Percentiles rank a stretch among this genome's conserved stretches.
phyloP scores from a whole-genome alignment of 2,329 filamentous ascomycete genomes.

The Malbranchea cinnamomea region DNA sequence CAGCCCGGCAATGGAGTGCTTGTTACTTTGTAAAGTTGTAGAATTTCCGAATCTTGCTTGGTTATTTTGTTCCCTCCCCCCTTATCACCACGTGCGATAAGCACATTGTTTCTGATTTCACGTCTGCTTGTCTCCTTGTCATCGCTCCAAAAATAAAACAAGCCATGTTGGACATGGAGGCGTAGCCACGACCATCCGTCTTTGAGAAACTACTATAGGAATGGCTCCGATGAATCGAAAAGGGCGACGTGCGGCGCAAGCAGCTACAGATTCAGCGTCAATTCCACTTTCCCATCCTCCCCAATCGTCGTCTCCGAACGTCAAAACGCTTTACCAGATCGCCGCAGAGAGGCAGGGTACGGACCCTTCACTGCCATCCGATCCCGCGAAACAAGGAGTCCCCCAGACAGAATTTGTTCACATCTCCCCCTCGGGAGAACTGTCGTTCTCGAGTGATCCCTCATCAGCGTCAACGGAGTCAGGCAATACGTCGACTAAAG shows the following conservation, averaged over 20 bases:
- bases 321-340: conserved; percentile 30
- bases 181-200: too few species aligned
- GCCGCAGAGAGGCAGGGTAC: conserved; percentile 29
- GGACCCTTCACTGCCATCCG: background rate
- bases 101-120: too few species aligned
- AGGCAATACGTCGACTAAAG: conserved; percentile 7
- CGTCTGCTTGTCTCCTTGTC: too few species aligned
- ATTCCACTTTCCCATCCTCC: conserved; percentile 20
- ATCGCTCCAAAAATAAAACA: too few species aligned
- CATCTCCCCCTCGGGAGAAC: conserved; percentile 11
- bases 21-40: too few species aligned
- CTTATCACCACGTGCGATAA: too few species aligned
- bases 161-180: too few species aligned
- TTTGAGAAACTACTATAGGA: background rate
- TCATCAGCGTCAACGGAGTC: conserved; percentile 9
- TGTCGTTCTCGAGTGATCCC: conserved; percentile 13
- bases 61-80: too few species aligned
- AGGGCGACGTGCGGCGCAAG: conserved; percentile 23
- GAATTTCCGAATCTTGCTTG: too few species aligned
- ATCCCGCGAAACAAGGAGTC: conserved; percentile 7
- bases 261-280: conserved; percentile 16
- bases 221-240: conserved; percentile 20
- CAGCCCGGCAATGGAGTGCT: too few species aligned
- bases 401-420: conserved; percentile 19
- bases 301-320: conserved; percentile 10